A percentile compares a stretch with the other conserved stretches of the same genome.
Conservation (phyloP, 176 grass and related monocot genomes). For the Pharus latifolius region DNA sequence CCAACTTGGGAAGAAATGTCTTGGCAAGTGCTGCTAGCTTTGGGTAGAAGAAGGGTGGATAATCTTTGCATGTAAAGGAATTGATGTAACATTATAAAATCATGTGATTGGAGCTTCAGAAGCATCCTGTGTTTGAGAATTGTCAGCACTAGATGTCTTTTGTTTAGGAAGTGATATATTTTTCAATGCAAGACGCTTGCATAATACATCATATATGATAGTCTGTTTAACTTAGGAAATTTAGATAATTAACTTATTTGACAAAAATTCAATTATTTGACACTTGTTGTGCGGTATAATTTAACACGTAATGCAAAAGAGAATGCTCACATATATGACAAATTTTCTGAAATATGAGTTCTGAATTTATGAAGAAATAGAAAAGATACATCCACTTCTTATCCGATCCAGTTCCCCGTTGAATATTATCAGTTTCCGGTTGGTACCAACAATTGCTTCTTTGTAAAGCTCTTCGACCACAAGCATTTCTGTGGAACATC, state of each 20-base stretch:
- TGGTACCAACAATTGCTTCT: constrained; percentile 57
- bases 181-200: neutral
- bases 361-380: neutral
- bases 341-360: neutral
- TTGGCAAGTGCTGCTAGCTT: constrained; percentile 71
- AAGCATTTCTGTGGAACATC: constrained; percentile 67
- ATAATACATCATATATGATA: neutral
- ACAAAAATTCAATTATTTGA: neutral
- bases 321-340: neutral
- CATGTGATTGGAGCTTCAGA: neutral
- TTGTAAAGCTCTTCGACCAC: constrained; percentile 96
- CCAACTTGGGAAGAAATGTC: constrained; percentile 83
- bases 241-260: neutral
- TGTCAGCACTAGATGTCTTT: neutral
- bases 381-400: constrained; percentile 99
- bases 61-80: constrained; percentile 69
- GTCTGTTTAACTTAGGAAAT: neutral
- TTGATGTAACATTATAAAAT: constrained; percentile 2
- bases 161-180: neutral
- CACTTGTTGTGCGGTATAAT: neutral
- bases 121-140: neutral
- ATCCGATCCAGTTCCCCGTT: constrained; percentile 96
- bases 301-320: neutral
- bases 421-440: constrained; percentile 80
- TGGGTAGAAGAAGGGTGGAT: constrained; percentile 94